Evolutionary conservation across 2,329 filamentous ascomycete species (phyloP).

Genomic region (Madurella mycetomatis): DNA sequence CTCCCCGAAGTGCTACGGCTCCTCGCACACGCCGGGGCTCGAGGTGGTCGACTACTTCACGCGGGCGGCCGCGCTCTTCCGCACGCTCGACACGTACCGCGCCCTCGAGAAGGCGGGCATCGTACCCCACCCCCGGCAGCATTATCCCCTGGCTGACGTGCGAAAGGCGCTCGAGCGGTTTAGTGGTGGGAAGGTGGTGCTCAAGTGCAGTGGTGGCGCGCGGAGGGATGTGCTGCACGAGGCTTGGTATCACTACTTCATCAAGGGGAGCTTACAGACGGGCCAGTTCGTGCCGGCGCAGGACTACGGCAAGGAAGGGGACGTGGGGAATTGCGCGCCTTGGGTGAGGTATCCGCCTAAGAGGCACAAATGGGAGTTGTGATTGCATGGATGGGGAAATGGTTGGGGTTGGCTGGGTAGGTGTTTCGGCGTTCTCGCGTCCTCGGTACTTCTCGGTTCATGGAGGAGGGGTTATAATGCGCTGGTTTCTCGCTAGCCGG

Average conservation of each 20-base stretch:
- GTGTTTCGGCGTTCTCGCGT: not conserved
- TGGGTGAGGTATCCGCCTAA: slow-evolving; percentile 41
- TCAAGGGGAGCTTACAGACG: slow-evolving; percentile 48
- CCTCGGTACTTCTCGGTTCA: not conserved
- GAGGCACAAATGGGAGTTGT: slow-evolving; percentile 17
- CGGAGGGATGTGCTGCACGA: slow-evolving; percentile 42
- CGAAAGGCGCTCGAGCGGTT: slow-evolving; percentile 39
- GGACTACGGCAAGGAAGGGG: slow-evolving; percentile 34
- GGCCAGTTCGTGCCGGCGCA: slow-evolving; percentile 44
- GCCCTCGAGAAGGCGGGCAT: slow-evolving; percentile 37
- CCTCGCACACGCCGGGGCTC: slow-evolving; percentile 41
- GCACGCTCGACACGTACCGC: slow-evolving; percentile 39
- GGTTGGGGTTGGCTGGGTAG: not conserved
- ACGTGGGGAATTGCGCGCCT: slow-evolving; percentile 37
- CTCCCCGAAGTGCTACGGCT: slow-evolving; percentile 58
- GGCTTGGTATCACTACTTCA: slow-evolving; percentile 51
- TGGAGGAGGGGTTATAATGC: too few relatives aligned
- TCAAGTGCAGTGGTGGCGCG: slow-evolving; percentile 37
- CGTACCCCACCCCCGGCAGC: slow-evolving; percentile 30
- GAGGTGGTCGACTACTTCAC: slow-evolving; percentile 45
- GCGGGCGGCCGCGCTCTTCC: slow-evolving; percentile 40
- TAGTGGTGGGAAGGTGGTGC: slow-evolving; percentile 42
- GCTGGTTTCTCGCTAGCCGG: not conserved
- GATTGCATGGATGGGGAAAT: not conserved
- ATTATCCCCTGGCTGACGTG: slow-evolving; percentile 43